Conservation (phyloP, 1,139 yeast species). For the Candida glucosophila region DNA sequence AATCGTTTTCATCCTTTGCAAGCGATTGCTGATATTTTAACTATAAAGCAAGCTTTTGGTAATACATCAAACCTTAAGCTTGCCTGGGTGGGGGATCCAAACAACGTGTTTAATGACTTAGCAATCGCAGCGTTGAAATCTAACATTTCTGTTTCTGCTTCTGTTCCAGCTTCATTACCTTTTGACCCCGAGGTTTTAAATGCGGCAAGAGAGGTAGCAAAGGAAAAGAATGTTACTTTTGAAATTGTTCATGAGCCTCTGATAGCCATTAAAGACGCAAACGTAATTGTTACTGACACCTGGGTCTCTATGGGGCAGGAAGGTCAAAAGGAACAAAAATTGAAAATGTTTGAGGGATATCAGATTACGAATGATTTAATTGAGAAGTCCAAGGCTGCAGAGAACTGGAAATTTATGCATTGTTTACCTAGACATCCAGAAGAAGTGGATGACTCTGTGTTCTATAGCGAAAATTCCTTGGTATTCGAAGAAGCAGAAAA, state of each 20-base stretch:
- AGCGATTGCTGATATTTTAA: constrained; percentile 84
- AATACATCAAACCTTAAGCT: constrained; percentile 57
- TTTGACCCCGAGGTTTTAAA: constrained; percentile 49
- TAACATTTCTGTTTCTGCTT: constrained; percentile 77
- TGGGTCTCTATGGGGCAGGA: constrained; percentile 99
- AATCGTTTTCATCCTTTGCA: constrained; percentile 92
- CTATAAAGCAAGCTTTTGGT: constrained; percentile 74
- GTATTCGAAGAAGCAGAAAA: constrained; percentile 96
- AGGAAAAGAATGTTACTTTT: constrained; percentile 45
- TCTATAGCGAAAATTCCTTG: constrained; percentile 72
- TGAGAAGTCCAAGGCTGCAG: constrained; percentile 43
- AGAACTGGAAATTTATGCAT: constrained; percentile 88
- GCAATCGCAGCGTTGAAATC: constrained; percentile 82
- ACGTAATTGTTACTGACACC: constrained; percentile 90
- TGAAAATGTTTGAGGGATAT: constrained; percentile 77
- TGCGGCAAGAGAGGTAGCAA: constrained; percentile 46
- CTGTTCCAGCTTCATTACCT: constrained; percentile 70
- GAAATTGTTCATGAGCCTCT: constrained; percentile 67
- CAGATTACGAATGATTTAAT: constrained; percentile 71
- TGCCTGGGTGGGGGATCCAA: constrained; percentile 96
- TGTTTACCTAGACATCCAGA: constrained; percentile 93
- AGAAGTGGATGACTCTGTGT: constrained; percentile 90
- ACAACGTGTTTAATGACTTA: constrained; percentile 89
- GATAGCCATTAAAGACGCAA: constrained; percentile 63
- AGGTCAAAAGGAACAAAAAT: constrained; percentile 57